A percentile compares a stretch with the other conserved stretches of the same genome.
These are phyloP conservation scores for Lipomyces yamadae DNA, from an alignment of 805 yeast species.

Conservation along the genomic window DNA sequence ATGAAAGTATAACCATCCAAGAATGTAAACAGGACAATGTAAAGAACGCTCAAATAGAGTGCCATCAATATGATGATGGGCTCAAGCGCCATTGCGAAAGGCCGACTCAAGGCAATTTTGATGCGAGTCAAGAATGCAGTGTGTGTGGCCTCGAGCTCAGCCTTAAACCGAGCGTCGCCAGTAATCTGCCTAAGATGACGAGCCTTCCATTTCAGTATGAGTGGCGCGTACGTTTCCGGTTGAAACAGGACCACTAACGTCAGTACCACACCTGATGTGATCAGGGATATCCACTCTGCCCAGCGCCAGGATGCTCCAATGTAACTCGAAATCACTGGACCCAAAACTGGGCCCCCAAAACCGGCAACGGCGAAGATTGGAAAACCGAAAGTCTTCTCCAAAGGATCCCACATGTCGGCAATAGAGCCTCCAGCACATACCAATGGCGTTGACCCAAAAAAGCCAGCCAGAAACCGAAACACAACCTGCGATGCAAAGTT, in stretches of 20 bases:
- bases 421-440: slow-evolving; percentile 90
- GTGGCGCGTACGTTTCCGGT: slow-evolving; percentile 92
- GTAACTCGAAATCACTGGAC: slow-evolving; percentile 70
- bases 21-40: slow-evolving; percentile 63
- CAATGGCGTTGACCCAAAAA: slow-evolving; percentile 79
- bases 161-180: slow-evolving; percentile 49
- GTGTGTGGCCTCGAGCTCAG: slow-evolving; percentile 51
- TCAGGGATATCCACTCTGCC: slow-evolving; percentile 72
- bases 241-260: slow-evolving; percentile 50
- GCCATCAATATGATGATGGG: slow-evolving; percentile 62
- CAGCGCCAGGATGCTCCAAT: slow-evolving; percentile 75
- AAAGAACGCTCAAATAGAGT: slow-evolving; percentile 59
- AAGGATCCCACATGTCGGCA: slow-evolving; percentile 62
- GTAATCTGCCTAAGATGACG: slow-evolving; percentile 56
- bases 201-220: slow-evolving; percentile 72
- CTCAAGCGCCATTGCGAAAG: slow-evolving; percentile 56
- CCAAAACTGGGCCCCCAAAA: slow-evolving; percentile 68
- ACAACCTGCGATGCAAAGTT: slow-evolving; percentile 66
- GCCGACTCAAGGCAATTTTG: slow-evolving; percentile 56
- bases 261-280: slow-evolving; percentile 56
- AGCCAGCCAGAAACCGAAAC: slow-evolving; percentile 74
- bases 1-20: slow-evolving; percentile 65
- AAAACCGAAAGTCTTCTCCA: slow-evolving; percentile 32
- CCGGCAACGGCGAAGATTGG: slow-evolving; percentile 37
- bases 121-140: slow-evolving; percentile 50